phyloP scores from a whole-genome alignment of 2,329 filamentous ascomycete species.

The Thermothelomyces thermophilus region DNA sequence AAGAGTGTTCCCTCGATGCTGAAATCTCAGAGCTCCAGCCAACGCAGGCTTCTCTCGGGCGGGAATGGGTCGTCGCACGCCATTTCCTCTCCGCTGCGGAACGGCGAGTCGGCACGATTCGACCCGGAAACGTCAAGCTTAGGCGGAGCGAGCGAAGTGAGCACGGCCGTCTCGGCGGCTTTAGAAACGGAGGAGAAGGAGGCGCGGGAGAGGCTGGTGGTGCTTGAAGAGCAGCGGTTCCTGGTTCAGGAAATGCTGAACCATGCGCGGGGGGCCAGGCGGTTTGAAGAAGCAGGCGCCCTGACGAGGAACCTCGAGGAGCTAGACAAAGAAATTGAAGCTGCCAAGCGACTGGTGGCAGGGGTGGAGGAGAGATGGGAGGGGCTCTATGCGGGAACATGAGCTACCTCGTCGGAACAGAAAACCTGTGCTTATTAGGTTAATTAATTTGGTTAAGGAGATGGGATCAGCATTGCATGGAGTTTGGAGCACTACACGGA shows the following conservation, averaged over 20 bases:
- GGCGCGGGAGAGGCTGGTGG: conserved; percentile 69
- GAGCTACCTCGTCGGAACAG: conserved; percentile 12
- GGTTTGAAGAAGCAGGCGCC: conserved; percentile 81
- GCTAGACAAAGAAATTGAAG: conserved; percentile 69
- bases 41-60: conserved; percentile 27
- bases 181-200: conserved; percentile 80
- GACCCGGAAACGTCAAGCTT: conserved; percentile 47
- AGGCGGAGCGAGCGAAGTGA: conserved; percentile 41
- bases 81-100: conserved; percentile 37
- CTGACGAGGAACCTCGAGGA: conserved; percentile 76
- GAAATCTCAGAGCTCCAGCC: conserved; percentile 35
- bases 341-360: conserved; percentile 56
- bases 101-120: conserved; percentile 38
- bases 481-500: conserved; percentile 5
- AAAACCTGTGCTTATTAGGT: not conserved
- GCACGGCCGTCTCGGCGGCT: conserved; percentile 46
- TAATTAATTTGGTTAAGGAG: not conserved
- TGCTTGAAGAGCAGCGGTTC: conserved; percentile 87
- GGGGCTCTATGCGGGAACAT: conserved; percentile 38
- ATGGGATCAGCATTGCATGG: conserved; percentile 10
- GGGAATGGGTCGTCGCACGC: conserved; percentile 17
- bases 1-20: conserved; percentile 67
- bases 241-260: conserved; percentile 82
- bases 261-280: conserved; percentile 64
- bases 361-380: conserved; percentile 58